Conservation (phyloP, 2,329 filamentous ascomycete species). For the Penicillium brevicompactum region DNA sequence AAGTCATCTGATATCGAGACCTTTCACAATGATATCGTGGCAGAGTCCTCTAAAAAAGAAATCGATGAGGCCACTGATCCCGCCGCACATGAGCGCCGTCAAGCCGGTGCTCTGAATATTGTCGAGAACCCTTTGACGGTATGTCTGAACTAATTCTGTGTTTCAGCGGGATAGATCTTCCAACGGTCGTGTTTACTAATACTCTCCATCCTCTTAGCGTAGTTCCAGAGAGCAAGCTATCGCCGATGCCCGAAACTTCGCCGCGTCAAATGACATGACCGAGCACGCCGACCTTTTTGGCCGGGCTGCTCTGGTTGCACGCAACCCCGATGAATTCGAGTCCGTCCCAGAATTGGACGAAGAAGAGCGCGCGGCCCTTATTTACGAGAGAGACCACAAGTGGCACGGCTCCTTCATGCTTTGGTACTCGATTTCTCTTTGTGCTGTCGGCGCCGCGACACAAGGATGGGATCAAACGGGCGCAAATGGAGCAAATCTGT, state of each 20-base stretch:
- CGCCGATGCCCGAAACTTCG: conserved; percentile 32
- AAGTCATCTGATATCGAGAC: conserved; percentile 2
- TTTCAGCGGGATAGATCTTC: background rate
- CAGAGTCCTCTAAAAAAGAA: background rate
- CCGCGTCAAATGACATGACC: conserved; percentile 34
- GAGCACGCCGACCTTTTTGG: conserved; percentile 42
- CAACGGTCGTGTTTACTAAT: background rate
- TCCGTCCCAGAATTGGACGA: conserved; percentile 41
- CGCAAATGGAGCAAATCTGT: conserved; percentile 56
- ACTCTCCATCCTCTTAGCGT: conserved; percentile 25
- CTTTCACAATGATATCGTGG: conserved; percentile 8
- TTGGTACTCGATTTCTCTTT: conserved; percentile 52
- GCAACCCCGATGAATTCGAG: conserved; percentile 24
- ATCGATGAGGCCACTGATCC: conserved; percentile 6
- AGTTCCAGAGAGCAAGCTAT: conserved; percentile 33
- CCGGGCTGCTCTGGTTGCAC: conserved; percentile 40
- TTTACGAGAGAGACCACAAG: conserved; percentile 48
- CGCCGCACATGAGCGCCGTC: conserved; percentile 31
- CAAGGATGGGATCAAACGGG: conserved; percentile 58
- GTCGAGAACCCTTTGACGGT: conserved; percentile 52
- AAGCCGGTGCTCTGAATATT: conserved; percentile 49
- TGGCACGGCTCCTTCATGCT: conserved; percentile 50
- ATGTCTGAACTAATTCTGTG: conserved; percentile 12
- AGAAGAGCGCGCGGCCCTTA: conserved; percentile 45
- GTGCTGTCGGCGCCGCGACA: conserved; percentile 52